Base-by-base conservation (phyloP, 106 monocot genomes). In the Phalaenopsis equestris region DNA sequence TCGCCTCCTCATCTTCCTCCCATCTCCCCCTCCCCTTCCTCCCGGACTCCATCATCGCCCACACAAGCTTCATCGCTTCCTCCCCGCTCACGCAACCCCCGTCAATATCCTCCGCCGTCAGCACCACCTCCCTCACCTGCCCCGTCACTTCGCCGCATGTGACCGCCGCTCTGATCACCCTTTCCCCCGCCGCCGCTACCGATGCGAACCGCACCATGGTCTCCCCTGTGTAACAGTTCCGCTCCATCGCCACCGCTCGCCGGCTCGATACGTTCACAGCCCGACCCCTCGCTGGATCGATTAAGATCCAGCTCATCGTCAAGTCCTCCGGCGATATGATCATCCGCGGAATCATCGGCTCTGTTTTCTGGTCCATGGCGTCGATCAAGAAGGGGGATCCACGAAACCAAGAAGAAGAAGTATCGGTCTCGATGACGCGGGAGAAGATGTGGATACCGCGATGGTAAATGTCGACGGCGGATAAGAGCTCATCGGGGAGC, bases 341-440 rank as follows among this genome's bases (percentile, higher is more conserved):
- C 19, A 19, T 39, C 11, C 37, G 38, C n/a, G 78, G 36, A 5
- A 11, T 36, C 39, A 55, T 19, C 30, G 55, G 36, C 19, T 67
- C 77, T n/a, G 79, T 78, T 45, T 79, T 80, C 38, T 77, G 67
- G 37, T 90, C 84, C 73, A 91, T 79, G 36, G 83, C 89, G 52
- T 94, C 89, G 78, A 98, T 70, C 3, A 84, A 86, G 81, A 98
- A 94, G 2, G 94, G 94, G 5, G 90, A 84, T 48, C 82, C 79
- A 3, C 81, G 86, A 85, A 92, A 98, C 92, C 97, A 92, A 30
- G 72, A 18, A 3, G 80, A 79, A 1, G 73, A 70, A 5, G 92
- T 76, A 36, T 90, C 87, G 10, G 85, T 87, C 81, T 90, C 92
- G 19, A 98, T 47, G 42, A 87, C 78, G 42, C 83, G 70, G 23